Evolutionary conservation across 1,139 yeast genomes (phyloP), one percentile per base, ranked within the genome.

Genomic region (Taphrina confusa): DNA sequence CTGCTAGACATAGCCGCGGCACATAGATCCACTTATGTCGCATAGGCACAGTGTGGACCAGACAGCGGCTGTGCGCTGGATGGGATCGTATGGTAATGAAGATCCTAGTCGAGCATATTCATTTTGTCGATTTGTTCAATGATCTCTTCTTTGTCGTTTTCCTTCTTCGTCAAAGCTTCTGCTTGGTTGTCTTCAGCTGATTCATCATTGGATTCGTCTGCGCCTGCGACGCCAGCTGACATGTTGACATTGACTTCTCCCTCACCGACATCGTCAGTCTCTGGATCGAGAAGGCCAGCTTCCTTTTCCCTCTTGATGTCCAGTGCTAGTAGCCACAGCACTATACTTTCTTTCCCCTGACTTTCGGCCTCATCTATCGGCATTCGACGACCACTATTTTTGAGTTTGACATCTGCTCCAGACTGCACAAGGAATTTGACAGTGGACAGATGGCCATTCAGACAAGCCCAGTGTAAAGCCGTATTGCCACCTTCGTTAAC

Each of bases 401-500:
- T 85, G 37, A 80, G 69, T 68, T 87, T 86, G 18, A 95, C 91
- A 71, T 92, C 96, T 0, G 91, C 95, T 65, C 82, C 87, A 60
- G 82, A 79, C 31, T 85, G 91, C 69, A 92, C 84, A 50, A 92
- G 75, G 8, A 80, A 70, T 71, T 85, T 74, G 39, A 89, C 94
- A 8, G 85, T 77, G 1, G 81, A 83, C 64, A 88, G 73, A 67
- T 90, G 92, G 0, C 97, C 97, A 68, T 87, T 90, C 66, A 82
- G 80, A 0, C 95, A 81, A 0, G 97, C 97, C 98, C 98, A 92
- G 72, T 92, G 97, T 65, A 92, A 77, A 0, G 97, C 85, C 0
- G 98, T 90, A 71, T 92, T 92, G 3, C 97, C 97, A 30, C 85
- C 82, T 50, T 82, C 86, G 71, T 92, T 92, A 61, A 76, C 78